Evolutionary conservation across 805 yeast genomes (phyloP).

Genomic region (Komagataella mondaviorum): DNA sequence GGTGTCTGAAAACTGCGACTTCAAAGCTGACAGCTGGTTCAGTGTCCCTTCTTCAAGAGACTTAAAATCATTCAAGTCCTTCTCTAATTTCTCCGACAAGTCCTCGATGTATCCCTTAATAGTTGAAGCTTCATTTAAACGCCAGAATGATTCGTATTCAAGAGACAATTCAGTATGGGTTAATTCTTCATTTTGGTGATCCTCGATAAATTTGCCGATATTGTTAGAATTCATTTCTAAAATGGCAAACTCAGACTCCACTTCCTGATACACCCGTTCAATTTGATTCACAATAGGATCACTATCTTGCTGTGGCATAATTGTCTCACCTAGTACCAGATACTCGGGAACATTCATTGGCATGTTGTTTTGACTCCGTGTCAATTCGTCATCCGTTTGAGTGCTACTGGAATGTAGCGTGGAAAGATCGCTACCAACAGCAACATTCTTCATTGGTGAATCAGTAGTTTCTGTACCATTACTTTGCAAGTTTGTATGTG

Average conservation of each 20-base stretch:
- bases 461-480: conserved; percentile 6
- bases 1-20: neutral
- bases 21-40: neutral
- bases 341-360: conserved; percentile 13
- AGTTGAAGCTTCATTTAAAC: conserved; percentile 13
- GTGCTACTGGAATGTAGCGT: neutral
- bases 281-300: conserved; percentile 12
- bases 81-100: neutral
- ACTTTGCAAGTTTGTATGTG: neutral
- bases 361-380: conserved; percentile 8
- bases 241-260: conserved; percentile 15
- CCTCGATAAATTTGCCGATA: conserved; percentile 10
- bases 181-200: conserved; percentile 8
- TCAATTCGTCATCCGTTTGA: conserved; percentile 10
- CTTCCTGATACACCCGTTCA: conserved; percentile 15
- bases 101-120: conserved; percentile 2
- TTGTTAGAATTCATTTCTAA: conserved; percentile 10
- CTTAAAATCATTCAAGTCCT: neutral
- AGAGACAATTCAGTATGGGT: conserved; percentile 12
- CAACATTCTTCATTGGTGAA: neutral
- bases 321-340: conserved; percentile 6
- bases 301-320: conserved; percentile 2
- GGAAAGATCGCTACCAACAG: neutral
- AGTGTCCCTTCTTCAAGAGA: neutral
- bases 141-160: conserved; percentile 15